These are phyloP conservation scores for maize (Zea mays) DNA, from an alignment of 176 grass and related monocot genomes.

Conservation along the genomic window DNA sequence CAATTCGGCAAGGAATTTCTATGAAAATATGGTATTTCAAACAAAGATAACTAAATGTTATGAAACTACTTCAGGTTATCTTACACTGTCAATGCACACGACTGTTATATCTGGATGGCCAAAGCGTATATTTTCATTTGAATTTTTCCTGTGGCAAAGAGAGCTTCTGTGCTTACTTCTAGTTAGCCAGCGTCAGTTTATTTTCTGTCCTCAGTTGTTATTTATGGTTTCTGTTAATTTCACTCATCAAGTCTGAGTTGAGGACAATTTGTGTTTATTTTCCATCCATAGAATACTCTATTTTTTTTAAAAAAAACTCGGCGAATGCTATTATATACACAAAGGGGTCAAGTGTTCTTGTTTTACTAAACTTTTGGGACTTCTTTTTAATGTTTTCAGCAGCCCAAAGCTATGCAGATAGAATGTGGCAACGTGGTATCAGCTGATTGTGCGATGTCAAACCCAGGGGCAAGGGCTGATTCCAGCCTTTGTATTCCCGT, in stretches of 20 bases:
- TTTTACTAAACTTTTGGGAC: slow-evolving; percentile 25
- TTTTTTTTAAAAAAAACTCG: background rate
- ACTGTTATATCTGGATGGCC: background rate
- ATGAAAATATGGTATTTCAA: background rate
- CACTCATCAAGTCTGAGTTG: slow-evolving; percentile 11
- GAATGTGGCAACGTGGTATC: slow-evolving; percentile 51
- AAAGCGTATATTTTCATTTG: background rate
- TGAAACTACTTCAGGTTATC: background rate
- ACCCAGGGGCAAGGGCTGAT: slow-evolving; percentile 54
- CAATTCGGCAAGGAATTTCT: background rate
- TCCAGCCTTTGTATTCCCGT: slow-evolving; percentile 61
- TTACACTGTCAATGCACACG: background rate
- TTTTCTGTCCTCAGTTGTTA: background rate
- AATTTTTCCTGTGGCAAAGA: slow-evolving; percentile 22
- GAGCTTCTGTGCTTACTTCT: background rate
- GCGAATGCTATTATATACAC: slow-evolving; percentile 2
- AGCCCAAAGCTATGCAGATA: slow-evolving; percentile 53
- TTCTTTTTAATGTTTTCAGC: slow-evolving; percentile 33
- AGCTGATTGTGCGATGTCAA: slow-evolving; percentile 65
- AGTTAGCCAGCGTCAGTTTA: slow-evolving; percentile 6
- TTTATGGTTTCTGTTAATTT: slow-evolving; percentile 19
- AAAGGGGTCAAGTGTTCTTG: slow-evolving; percentile 3
- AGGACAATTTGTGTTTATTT: slow-evolving; percentile 7
- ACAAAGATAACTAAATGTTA: background rate
- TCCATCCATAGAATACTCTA: background rate